Evolutionary conservation across 345 rosid species (phyloP), one percentile per base, ranked within the genome.

Genomic region (Eucalyptus viminalis): DNA sequence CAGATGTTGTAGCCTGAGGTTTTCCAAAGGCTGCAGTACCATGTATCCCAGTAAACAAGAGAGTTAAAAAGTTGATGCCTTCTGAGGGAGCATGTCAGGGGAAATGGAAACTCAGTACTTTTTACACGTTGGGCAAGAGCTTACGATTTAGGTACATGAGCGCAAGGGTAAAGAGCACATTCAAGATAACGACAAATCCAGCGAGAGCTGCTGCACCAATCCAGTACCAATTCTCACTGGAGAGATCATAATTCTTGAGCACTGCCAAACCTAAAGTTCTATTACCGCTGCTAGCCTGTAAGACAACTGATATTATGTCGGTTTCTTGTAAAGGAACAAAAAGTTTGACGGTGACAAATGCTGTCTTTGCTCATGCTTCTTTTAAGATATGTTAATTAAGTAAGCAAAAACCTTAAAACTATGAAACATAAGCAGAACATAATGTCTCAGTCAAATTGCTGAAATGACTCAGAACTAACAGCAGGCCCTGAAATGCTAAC

Each of bases 191-290:
- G 7, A 86, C 87, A 91, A 97, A 97, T 21, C 96, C 98, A 1
- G 94, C 11, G 80, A 95, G 92, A 85, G 93, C 96, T 88, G 91
- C 96, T 22, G 91, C 94, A 5, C 98, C 97, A 86, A 95, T 95
- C 99, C 98, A 97, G 86, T 92, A 97, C 99, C 97, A 98, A 89
- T 94, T 93, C 91, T 91, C 91, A 22, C 94, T 91, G 6, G 92
- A 53, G 67, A 92, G 94, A 67, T 92, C 94, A 45, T 93, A 93
- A 53, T 85, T 91, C 65, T 92, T 34, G 6, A 98, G 97, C 88
- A 98, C 93, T 86, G 94, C 91, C 88, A 91, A 51, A 49, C 98
- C 99, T 49, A 96, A 89, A 29, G 97, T 93, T 24, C 58, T 86
- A 17, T 81, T 90, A 89, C 95, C 94, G 87, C 45, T 37, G 45